Conservation (phyloP, 1,139 yeast genomes). For the Hyphopichia wangnamkhiaoensis region DNA sequence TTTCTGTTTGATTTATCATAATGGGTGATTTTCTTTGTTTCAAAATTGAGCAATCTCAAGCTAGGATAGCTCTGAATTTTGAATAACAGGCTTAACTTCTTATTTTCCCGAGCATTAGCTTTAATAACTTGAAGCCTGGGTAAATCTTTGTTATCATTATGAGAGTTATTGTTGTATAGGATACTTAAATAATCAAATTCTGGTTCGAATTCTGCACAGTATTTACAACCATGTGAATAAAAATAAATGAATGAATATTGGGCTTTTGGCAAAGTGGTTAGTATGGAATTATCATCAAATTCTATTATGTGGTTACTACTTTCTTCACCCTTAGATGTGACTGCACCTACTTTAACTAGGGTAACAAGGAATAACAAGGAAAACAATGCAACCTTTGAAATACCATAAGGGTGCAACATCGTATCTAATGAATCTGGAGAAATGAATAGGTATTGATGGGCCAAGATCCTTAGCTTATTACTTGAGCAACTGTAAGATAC, state of each 20-base stretch:
- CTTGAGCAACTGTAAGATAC: no score
- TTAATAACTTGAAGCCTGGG: conserved; percentile 31
- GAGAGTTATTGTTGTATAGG: conserved; percentile 22
- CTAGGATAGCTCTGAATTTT: conserved; percentile 32
- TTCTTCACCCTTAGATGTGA: not conserved
- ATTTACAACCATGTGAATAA: conserved; percentile 37
- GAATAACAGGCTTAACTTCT: conserved; percentile 26
- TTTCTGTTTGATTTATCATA: conserved; percentile 23
- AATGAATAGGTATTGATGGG: no score
- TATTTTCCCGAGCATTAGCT: conserved; percentile 28
- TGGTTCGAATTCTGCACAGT: conserved; percentile 38
- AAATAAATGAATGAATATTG: conserved; percentile 44
- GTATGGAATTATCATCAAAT: conserved; percentile 19
- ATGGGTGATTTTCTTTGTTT: conserved; percentile 26
- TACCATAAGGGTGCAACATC: no score
- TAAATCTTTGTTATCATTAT: conserved; percentile 4
- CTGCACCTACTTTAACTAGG: not conserved
- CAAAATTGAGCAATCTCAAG: conserved; percentile 29
- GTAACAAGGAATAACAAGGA: not conserved
- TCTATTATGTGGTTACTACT: conserved; percentile 17
- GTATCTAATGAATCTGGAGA: no score
- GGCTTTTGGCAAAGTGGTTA: conserved; percentile 19
- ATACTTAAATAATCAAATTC: conserved; percentile 34
- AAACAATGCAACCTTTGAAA: no score
- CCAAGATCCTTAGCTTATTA: no score